These are phyloP conservation scores for Mesembryanthemum crystallinum DNA, from an alignment of 148 eudicot species.

Conservation along the genomic window DNA sequence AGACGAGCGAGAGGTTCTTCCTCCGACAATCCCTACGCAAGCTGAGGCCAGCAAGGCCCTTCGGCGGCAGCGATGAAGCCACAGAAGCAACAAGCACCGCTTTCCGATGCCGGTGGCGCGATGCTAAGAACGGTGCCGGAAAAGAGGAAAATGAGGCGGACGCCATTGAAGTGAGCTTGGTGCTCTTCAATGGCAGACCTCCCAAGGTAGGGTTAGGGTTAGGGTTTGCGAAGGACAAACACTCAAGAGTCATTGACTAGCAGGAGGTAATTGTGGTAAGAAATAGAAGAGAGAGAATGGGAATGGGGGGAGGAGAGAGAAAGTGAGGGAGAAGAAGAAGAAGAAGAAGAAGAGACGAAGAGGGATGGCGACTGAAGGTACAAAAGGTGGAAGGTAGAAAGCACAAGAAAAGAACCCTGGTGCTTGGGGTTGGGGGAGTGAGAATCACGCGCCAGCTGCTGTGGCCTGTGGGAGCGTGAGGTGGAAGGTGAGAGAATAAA, in stretches of 20 bases:
- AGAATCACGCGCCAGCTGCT: background rate
- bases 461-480: no score
- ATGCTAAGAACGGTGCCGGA: slow-evolving; percentile 13
- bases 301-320: no score
- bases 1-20: slow-evolving; percentile 29
- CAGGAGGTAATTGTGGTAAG: no score
- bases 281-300: no score
- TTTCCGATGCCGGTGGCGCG: slow-evolving; percentile 22
- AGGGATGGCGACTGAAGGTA: background rate
- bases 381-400: background rate
- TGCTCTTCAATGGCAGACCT: slow-evolving; percentile 18
- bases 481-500: no score
- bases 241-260: slow-evolving; percentile 16
- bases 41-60: slow-evolving; percentile 27
- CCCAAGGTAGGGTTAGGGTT: slow-evolving; percentile 46
- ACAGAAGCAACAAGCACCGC: slow-evolving; percentile 2
- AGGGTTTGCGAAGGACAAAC: slow-evolving; percentile 36
- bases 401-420: background rate
- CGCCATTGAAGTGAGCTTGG: slow-evolving; percentile 20
- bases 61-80: slow-evolving; percentile 6
- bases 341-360: background rate
- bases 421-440: background rate
- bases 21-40: slow-evolving; percentile 19
- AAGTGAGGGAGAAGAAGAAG: slow-evolving; percentile 16
- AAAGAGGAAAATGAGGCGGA: slow-evolving; percentile 24